Evolutionary conservation across 2,329 filamentous ascomycete species (phyloP), one percentile per base, ranked within the genome.

Genomic region (Alternaria postmessia): DNA sequence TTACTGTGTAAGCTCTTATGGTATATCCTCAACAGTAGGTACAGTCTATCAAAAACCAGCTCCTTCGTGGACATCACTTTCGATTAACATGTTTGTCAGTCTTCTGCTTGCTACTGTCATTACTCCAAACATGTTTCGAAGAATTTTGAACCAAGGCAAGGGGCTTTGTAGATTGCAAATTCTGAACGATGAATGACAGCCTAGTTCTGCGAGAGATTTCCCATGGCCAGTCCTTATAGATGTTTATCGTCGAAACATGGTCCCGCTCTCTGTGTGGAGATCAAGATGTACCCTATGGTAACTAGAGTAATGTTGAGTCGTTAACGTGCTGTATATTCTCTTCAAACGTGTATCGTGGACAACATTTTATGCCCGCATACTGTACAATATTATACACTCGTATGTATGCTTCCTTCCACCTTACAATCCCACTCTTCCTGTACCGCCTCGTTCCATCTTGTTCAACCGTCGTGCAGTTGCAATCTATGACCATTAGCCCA

Each of bases 401-500:
- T 55, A 51, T 42, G 39, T 18, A 49, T 52, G 46, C 30, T 38
- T 16, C 38, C 38, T 22, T 47, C 48, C 47, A 51, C 41, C 48
- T 57, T 69, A 78, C 71, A 75, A 66, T 49, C 72, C 65, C 58
- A 75, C 64, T 42, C 70, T 60, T 46, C 74, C 74, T 22, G 63
- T 77, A 5, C 76, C 78, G 68, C 81, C 82, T 66, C 87, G 81
- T 62, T 88, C 85, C 58, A 87, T 79, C 67, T 80, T 83, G 77
- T 89, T 89, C 71, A 89, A 72, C 71, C 81, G 86, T 68, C 83
- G 80, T 43, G 87, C 86, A 34, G 84, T 88, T 76, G 82, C 82
- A 68, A 87, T 87, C 86, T 88, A 47, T 36, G 26, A 38, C 32
- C 26, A 46, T 72, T 57, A 73, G 62, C 54, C 61, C 54, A 22